Evolutionary conservation across 2,329 filamentous ascomycete species (phyloP).

Genomic region (Nannizzia gypsea): DNA sequence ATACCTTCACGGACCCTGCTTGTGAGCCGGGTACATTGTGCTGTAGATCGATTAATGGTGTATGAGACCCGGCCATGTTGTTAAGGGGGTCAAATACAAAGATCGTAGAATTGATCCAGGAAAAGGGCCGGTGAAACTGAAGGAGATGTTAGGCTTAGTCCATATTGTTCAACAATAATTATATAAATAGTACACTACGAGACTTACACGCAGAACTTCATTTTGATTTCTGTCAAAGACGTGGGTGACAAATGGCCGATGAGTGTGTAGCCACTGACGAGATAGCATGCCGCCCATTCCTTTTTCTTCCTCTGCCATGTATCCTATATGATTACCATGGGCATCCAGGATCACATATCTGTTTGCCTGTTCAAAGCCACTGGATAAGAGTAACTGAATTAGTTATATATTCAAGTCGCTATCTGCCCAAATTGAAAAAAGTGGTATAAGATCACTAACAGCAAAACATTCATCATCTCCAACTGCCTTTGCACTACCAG

Average conservation of each 20-base stretch:
- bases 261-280: slow-evolving; percentile 50
- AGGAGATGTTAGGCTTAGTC: not conserved
- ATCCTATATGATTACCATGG: slow-evolving; percentile 51
- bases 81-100: slow-evolving; percentile 44
- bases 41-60: slow-evolving; percentile 27
- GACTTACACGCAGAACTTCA: slow-evolving; percentile 44
- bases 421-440: not conserved
- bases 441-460: slow-evolving; percentile 26
- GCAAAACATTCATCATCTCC: slow-evolving; percentile 54
- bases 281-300: slow-evolving; percentile 46
- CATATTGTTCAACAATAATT: too few species aligned
- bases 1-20: slow-evolving; percentile 41
- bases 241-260: slow-evolving; percentile 53
- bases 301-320: slow-evolving; percentile 52
- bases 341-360: slow-evolving; percentile 55
- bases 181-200: not conserved
- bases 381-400: slow-evolving; percentile 13
- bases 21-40: slow-evolving; percentile 30
- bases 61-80: slow-evolving; percentile 21
- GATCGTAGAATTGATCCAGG: slow-evolving; percentile 51
- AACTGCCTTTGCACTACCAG: slow-evolving; percentile 52
- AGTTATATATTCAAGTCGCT: not conserved
- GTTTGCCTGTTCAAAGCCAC: slow-evolving; percentile 55
- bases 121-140: slow-evolving; percentile 51
- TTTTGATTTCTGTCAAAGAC: slow-evolving; percentile 51